Conservation (phyloP, 2,329 filamentous ascomycete species). For the Aspergillus versicolor region DNA sequence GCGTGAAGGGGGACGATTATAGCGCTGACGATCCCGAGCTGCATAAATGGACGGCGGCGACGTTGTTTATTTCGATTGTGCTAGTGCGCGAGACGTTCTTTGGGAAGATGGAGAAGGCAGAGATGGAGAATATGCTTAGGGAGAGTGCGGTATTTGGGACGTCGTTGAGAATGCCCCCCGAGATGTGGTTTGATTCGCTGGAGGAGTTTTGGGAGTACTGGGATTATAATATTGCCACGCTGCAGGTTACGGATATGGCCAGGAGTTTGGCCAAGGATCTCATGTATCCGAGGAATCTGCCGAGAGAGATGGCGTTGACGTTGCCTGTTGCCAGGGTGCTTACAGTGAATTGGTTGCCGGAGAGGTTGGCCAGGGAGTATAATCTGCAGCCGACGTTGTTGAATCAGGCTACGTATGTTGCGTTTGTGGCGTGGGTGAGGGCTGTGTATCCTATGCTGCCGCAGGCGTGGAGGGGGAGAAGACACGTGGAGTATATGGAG, state of each 20-base stretch:
- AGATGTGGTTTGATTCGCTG: slow-evolving; percentile 28
- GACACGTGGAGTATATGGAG: slow-evolving; percentile 14
- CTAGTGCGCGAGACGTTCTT: slow-evolving; percentile 29
- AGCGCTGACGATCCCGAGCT: slow-evolving; percentile 28
- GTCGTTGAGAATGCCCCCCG: slow-evolving; percentile 23
- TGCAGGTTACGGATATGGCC: slow-evolving; percentile 30
- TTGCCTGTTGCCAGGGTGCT: background rate
- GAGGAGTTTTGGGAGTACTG: slow-evolving; percentile 31
- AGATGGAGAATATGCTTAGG: slow-evolving; percentile 12
- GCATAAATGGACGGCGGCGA: slow-evolving; percentile 32
- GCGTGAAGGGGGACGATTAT: slow-evolving; percentile 26
- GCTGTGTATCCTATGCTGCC: slow-evolving; percentile 11
- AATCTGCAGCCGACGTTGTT: slow-evolving; percentile 10
- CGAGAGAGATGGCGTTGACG: background rate
- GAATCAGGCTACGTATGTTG: slow-evolving; percentile 7
- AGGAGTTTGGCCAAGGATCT: slow-evolving; percentile 15
- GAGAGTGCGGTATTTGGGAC: slow-evolving; percentile 20
- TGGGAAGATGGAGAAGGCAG: slow-evolving; percentile 8
- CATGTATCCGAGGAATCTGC: slow-evolving; percentile 14
- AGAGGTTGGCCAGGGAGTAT: slow-evolving; percentile 14
- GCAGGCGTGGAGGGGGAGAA: slow-evolving; percentile 1
- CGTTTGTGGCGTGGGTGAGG: slow-evolving; percentile 8
- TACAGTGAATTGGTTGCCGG: slow-evolving; percentile 10
- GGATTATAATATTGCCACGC: slow-evolving; percentile 25
- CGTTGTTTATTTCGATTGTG: slow-evolving; percentile 25